phyloP scores from a whole-genome alignment of 805 yeast species.

The Kodamaea neixiangensis region DNA sequence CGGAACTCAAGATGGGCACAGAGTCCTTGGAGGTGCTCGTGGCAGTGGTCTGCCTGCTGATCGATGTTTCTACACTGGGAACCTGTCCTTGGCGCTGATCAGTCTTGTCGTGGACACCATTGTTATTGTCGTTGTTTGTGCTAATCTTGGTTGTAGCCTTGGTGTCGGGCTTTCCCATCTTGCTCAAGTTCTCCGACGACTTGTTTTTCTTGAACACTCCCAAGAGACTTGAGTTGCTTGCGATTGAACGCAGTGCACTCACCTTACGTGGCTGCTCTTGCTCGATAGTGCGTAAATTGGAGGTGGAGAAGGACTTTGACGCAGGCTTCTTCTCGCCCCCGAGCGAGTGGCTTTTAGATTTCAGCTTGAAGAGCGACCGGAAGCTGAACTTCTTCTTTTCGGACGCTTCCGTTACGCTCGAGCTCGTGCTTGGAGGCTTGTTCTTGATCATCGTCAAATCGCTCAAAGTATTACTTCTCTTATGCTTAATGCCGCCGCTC shows the following conservation, averaged over 20 bases:
- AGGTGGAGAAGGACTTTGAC: conserved; percentile 32
- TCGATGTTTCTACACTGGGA: not conserved
- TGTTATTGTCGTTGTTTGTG: not conserved
- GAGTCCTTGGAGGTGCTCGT: not conserved
- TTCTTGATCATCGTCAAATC: conserved; percentile 9
- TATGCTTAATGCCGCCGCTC: conserved; percentile 3
- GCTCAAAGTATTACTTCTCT: conserved; percentile 15
- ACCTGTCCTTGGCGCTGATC: not conserved
- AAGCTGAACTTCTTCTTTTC: conserved; percentile 39
- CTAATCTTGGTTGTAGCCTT: not conserved
- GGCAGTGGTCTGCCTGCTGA: conserved; percentile 2
- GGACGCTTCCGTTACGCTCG: conserved; percentile 3
- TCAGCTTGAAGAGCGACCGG: conserved; percentile 39
- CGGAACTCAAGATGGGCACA: not conserved
- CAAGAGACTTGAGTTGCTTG: conserved; percentile 14
- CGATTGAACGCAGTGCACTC: conserved; percentile 1
- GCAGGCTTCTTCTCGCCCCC: conserved; percentile 11
- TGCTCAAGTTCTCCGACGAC: conserved; percentile 1
- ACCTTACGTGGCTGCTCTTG: conserved; percentile 1
- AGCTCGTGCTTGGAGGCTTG: conserved; percentile 3
- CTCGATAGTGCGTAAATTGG: conserved; percentile 23
- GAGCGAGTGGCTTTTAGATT: conserved; percentile 32
- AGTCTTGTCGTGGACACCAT: not conserved
- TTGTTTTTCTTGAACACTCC: conserved; percentile 25
- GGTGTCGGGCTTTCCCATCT: not conserved